Evolutionary conservation across 176 grass and related monocot genomes (phyloP).

Genomic region (Metroxylon sagu): DNA sequence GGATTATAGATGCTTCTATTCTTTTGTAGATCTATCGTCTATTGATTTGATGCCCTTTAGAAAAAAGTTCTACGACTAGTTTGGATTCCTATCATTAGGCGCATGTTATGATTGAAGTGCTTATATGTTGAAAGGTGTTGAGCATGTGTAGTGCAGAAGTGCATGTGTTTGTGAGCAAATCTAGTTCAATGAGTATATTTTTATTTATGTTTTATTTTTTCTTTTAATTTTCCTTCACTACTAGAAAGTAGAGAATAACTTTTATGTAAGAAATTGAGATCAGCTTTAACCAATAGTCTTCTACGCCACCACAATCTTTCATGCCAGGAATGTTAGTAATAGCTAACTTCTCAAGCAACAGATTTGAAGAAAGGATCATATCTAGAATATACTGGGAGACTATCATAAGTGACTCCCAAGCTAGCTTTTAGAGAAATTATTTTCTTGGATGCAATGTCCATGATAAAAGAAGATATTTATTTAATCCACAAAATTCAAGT

Average conservation of each 20-base stretch:
- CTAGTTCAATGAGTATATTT: too few relatives aligned
- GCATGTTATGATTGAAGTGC: too few relatives aligned
- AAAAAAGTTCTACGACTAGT: too few relatives aligned
- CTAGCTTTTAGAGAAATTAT: conserved; percentile 47
- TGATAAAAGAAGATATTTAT: neutral
- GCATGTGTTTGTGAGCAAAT: too few relatives aligned
- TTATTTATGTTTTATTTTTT: too few relatives aligned
- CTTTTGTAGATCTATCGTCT: too few relatives aligned
- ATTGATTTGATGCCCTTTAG: too few relatives aligned
- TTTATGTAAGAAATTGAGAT: conserved; percentile 68
- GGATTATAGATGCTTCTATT: too few relatives aligned
- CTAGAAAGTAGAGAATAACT: neutral
- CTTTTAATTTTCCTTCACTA: too few relatives aligned
- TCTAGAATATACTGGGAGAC: conserved; percentile 58
- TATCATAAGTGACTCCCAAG: conserved; percentile 60
- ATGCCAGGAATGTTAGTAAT: conserved; percentile 16
- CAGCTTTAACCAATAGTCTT: conserved; percentile 71
- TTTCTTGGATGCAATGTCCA: conserved; percentile 4
- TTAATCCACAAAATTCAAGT: neutral
- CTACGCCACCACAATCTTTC: conserved; percentile 21
- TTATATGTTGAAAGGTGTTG: too few relatives aligned
- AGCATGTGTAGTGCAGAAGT: too few relatives aligned
- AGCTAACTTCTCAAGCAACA: conserved; percentile 15
- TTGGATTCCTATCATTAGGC: too few relatives aligned
- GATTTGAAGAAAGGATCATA: conserved; percentile 4